phyloP scores from a whole-genome alignment of 1,284 basidiomycete genomes.

The Vanrija sp. region DNA sequence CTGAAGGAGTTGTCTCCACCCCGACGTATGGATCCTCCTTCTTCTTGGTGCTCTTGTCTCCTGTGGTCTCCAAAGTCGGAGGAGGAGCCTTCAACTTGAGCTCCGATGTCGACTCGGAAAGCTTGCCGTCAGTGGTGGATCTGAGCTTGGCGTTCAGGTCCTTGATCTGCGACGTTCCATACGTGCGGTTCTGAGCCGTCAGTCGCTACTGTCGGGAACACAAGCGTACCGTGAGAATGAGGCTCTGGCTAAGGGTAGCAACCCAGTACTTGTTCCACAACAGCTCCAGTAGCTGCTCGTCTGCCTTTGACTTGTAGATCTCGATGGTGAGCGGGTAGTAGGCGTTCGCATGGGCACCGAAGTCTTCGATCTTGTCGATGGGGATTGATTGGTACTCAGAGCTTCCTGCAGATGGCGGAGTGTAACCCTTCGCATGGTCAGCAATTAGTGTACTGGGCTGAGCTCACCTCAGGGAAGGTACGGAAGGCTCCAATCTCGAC shows the following conservation, averaged over 20 bases:
- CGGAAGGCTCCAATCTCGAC: slow-evolving; percentile 98
- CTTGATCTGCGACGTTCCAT: slow-evolving; percentile 79
- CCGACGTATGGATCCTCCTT: slow-evolving; percentile 31
- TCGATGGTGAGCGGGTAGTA: slow-evolving; percentile 94
- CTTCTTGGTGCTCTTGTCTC: slow-evolving; percentile 50
- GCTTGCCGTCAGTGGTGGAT: slow-evolving; percentile 26
- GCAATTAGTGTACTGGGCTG: background rate
- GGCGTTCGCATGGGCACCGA: slow-evolving; percentile 94
- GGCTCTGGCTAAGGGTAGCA: slow-evolving; percentile 86
- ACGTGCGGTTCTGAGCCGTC: slow-evolving; percentile 73
- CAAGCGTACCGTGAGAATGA: slow-evolving; percentile 75
- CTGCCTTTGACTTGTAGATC: slow-evolving; percentile 86
- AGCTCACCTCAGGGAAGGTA: slow-evolving; percentile 74
- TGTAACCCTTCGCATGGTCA: slow-evolving; percentile 58
- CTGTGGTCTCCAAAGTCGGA: slow-evolving; percentile 48
- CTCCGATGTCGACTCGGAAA: slow-evolving; percentile 10
- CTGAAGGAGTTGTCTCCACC: slow-evolving; percentile 46
- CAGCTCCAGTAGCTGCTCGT: slow-evolving; percentile 78
- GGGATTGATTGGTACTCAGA: slow-evolving; percentile 90
- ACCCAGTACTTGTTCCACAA: slow-evolving; percentile 99
- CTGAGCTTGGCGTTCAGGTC: slow-evolving; percentile 82
- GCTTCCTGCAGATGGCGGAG: slow-evolving; percentile 65
- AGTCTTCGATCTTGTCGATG: slow-evolving; percentile 91
- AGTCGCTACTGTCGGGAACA: background rate
- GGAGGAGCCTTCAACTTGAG: slow-evolving; percentile 24